phyloP scores from a whole-genome alignment of 2,329 filamentous ascomycete species.

The Trichophyton equinum region DNA sequence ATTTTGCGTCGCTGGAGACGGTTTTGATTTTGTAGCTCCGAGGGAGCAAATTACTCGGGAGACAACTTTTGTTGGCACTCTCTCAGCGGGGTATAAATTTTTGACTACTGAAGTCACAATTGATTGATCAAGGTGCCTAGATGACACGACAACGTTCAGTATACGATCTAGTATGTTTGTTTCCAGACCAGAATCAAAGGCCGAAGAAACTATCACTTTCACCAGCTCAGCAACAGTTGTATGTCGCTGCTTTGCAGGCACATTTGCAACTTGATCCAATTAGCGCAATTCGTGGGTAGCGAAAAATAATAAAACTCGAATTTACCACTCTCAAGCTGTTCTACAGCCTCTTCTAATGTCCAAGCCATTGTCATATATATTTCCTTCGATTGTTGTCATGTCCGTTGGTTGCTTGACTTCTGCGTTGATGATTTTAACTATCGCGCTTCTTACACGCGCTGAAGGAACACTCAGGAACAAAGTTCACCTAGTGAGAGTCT shows the following conservation, averaged over 20 bases:
- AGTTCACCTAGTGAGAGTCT: not conserved
- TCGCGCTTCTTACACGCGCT: not conserved
- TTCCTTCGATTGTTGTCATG: not conserved
- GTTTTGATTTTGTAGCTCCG: conserved; percentile 66
- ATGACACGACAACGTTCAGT: conserved; percentile 53
- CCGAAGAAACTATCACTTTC: conserved; percentile 49
- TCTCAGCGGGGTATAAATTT: conserved; percentile 60
- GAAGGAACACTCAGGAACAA: not conserved
- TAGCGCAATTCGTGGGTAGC: not conserved
- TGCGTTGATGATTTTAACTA: not conserved
- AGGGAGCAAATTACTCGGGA: conserved; percentile 58
- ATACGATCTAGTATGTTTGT: conserved; percentile 49
- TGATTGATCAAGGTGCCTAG: conserved; percentile 62
- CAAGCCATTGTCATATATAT: not conserved
- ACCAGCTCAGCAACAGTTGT: conserved; percentile 51
- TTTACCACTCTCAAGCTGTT: conserved; percentile 14
- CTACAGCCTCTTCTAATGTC: conserved; percentile 13
- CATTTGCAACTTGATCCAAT: conserved; percentile 22
- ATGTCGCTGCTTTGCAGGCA: conserved; percentile 53
- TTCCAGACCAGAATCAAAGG: conserved; percentile 57
- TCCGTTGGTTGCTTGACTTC: not conserved
- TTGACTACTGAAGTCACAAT: conserved; percentile 57
- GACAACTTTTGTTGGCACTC: conserved; percentile 48
- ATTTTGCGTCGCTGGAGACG: conserved; percentile 57
- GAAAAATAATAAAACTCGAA: not conserved